Evolutionary conservation across 1,284 basidiomycete genomes (phyloP), one percentile per base, ranked within the genome.

Genomic region (Cutaneotrichosporon dermatis): DNA sequence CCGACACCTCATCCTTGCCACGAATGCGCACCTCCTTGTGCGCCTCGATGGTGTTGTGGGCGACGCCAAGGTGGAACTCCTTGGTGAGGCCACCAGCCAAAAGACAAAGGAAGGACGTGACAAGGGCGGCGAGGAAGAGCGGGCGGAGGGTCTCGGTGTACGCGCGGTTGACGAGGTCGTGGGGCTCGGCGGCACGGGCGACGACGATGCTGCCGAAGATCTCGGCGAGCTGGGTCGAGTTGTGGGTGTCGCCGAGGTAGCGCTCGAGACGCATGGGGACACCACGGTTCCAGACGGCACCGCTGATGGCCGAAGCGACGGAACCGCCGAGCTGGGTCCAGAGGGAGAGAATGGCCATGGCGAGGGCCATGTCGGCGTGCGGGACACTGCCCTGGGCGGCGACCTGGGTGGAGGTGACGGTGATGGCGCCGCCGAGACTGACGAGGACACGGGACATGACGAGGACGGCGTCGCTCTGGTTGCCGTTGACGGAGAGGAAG

Each of bases 291-390:
- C 76, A 77, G 35, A 76, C 62, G 5, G 72, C 68, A 7, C 64
- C 66, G 3, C 70, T 53, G 58, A 76, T 68, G 10, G 76, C 76
- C 10, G 60, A 66, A 4, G 72, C 76, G 55, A 78, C 71, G 1
- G 72, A 66, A 15, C 74, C 73, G 25, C 78, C 78, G 34, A 79
- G 67, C 12, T 65, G 65, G 0, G 76, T 76, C 74, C 76, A 79
- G 34, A 79, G 64, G 15, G 66, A 62, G 11, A 79, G 68, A 40
- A 76, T 65, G 12, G 76, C 69, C 52, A 74, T 74, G 50, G 76
- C 75, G 11, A 75, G 65, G 7, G 77, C 76, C 55, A 79, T 68
- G 63, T 79, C 76, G 42, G 67, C 67, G 65, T 79, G 78, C 13
- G 76, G 69, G 9, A 76, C 76, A 11, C 70, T 72, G 4, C 71